Conservation (phyloP, 345 rosid species). For the Pseudoturritis turrita region DNA sequence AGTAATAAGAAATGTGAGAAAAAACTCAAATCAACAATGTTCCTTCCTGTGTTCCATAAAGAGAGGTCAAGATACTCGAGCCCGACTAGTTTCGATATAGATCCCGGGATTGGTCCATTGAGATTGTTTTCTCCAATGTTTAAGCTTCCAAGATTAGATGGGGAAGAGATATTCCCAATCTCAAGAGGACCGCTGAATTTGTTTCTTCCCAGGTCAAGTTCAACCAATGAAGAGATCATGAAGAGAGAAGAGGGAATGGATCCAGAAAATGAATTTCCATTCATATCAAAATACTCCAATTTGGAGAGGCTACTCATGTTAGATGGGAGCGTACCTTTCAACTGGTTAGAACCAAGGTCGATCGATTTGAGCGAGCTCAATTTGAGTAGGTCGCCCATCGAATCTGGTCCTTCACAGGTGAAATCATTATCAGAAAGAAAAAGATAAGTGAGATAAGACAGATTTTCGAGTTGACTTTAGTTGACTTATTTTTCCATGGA, state of each 20-base stretch:
- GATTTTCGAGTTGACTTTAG: slow-evolving; percentile 20
- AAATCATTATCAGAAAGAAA: slow-evolving; percentile 31
- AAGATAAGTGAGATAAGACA: slow-evolving; percentile 1
- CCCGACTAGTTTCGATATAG: background rate
- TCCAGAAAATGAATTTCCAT: background rate
- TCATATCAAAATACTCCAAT: background rate
- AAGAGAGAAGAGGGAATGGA: background rate
- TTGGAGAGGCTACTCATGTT: slow-evolving; percentile 8
- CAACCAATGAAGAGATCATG: background rate
- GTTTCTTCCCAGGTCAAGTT: background rate
- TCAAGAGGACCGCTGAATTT: background rate
- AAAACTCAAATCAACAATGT: background rate
- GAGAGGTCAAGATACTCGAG: background rate
- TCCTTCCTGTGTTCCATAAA: background rate
- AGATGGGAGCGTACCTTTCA: slow-evolving; percentile 15
- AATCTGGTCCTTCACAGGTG: slow-evolving; percentile 1
- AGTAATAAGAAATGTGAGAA: background rate
- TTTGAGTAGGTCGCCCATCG: background rate
- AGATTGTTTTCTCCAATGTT: slow-evolving; percentile 18
- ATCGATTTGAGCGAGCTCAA: background rate
- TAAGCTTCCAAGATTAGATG: background rate
- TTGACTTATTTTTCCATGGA: slow-evolving; percentile 19
- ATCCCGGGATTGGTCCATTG: slow-evolving; percentile 16
- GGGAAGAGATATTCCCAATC: background rate
- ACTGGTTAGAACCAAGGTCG: background rate